Conservation (phyloP, 257 asterid genomes). For the Petunia secreta region DNA sequence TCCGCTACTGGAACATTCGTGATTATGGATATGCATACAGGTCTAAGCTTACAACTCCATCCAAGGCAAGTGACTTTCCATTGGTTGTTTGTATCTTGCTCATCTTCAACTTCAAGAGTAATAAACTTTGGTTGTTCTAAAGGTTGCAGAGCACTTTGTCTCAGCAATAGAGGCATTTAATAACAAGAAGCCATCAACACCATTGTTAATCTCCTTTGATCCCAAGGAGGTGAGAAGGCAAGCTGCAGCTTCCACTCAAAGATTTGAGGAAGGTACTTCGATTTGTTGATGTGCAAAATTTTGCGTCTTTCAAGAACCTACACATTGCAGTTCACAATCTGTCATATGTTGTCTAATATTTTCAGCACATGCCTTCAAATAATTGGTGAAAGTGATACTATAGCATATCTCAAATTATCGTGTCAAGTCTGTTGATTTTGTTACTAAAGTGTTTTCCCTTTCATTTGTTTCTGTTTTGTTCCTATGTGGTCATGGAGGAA, state of each 20-base stretch:
- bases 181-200: constrained; percentile 62
- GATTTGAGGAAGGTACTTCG: constrained; percentile 85
- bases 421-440: constrained; percentile 1
- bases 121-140: constrained; percentile 26
- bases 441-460: constrained; percentile 2
- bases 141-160: constrained; percentile 97
- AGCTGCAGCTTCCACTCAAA: constrained; percentile 88
- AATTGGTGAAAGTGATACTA: background rate
- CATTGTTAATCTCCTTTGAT: constrained; percentile 74
- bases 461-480: constrained; percentile 27
- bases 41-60: constrained; percentile 80
- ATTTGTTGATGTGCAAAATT: constrained; percentile 3
- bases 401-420: background rate
- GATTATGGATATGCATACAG: constrained; percentile 96
- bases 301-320: background rate
- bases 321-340: constrained; percentile 3
- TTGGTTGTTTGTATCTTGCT: constrained; percentile 23
- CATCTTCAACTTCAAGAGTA: constrained; percentile 17
- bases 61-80: constrained; percentile 59
- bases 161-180: constrained; percentile 74
- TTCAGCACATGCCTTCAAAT: background rate
- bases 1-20: constrained; percentile 94
- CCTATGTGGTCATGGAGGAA: constrained; percentile 56
- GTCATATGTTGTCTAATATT: background rate
- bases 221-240: constrained; percentile 83